phyloP scores from a whole-genome alignment of 495 filamentous ascomycete species.

The Lindgomyces ingoldianus region DNA sequence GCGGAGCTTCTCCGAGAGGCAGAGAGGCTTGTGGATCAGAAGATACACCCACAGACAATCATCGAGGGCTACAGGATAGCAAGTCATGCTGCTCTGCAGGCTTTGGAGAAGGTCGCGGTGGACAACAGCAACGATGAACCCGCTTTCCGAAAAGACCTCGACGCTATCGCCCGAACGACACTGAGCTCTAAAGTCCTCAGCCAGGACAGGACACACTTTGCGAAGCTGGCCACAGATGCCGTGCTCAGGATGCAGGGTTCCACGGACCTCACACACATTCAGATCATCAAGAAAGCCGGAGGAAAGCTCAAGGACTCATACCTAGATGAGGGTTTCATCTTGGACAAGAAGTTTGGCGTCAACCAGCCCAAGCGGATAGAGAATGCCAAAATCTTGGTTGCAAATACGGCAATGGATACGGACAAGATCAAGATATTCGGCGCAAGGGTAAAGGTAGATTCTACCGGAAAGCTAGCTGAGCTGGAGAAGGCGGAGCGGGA shows the following conservation, averaged over 20 bases:
- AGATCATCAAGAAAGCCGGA: slow-evolving; percentile 99
- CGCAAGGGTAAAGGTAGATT: slow-evolving; percentile 90
- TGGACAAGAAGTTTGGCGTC: slow-evolving; percentile 97
- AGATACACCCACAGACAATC: slow-evolving; percentile 98
- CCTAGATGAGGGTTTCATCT: slow-evolving; percentile 95
- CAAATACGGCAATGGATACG: slow-evolving; percentile 98
- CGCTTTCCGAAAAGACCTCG: slow-evolving; percentile 84
- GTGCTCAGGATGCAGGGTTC: slow-evolving; percentile 88
- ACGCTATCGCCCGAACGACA: slow-evolving; percentile 92
- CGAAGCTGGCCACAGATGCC: slow-evolving; percentile 87
- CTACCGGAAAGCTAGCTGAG: slow-evolving; percentile 92
- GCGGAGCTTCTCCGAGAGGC: slow-evolving; percentile 95
- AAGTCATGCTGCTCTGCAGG: slow-evolving; percentile 78
- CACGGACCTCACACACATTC: slow-evolving; percentile 93
- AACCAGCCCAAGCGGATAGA: slow-evolving; percentile 97
- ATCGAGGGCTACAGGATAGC: slow-evolving; percentile 99
- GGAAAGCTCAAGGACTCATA: slow-evolving; percentile 97
- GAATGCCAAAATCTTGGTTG: slow-evolving; percentile 96
- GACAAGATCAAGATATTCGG: slow-evolving; percentile 99
- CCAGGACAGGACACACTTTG: slow-evolving; percentile 91
- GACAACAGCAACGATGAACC: slow-evolving; percentile 81
- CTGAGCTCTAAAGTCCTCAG: slow-evolving; percentile 95
- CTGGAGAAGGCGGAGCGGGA: slow-evolving; percentile 96
- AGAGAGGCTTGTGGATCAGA: slow-evolving; percentile 93
- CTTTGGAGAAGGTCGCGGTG: slow-evolving; percentile 79